Conservation (phyloP, 2,329 filamentous ascomycete genomes). For the Furcasterigmium furcatum region DNA sequence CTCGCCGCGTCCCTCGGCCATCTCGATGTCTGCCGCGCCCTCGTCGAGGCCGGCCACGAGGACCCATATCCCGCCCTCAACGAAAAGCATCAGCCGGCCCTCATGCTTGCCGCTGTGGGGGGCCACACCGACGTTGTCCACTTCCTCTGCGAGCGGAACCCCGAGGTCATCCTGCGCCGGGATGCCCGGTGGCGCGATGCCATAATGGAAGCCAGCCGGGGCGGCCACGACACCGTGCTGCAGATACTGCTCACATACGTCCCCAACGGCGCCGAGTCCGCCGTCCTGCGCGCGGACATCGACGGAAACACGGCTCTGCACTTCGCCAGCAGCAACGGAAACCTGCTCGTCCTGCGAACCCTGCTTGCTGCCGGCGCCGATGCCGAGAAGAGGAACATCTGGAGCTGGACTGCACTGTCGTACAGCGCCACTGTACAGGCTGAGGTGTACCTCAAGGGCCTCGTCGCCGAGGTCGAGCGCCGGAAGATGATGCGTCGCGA, state of each 20-base stretch:
- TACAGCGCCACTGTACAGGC: constrained; percentile 81
- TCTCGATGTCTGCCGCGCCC: constrained; percentile 63
- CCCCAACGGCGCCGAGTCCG: constrained; percentile 48
- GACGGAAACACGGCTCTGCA: constrained; percentile 86
- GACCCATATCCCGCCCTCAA: constrained; percentile 71
- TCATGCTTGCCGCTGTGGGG: constrained; percentile 71
- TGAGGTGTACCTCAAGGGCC: constrained; percentile 77
- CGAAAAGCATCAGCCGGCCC: constrained; percentile 73
- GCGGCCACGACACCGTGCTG: constrained; percentile 62
- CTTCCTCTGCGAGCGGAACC: constrained; percentile 63
- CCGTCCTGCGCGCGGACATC: constrained; percentile 57
- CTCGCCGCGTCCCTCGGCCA: constrained; percentile 73
- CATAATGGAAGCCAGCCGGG: constrained; percentile 61
- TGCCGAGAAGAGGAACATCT: constrained; percentile 67
- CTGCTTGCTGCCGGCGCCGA: constrained; percentile 77
- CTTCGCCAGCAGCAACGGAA: constrained; percentile 79
- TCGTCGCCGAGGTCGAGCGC: constrained; percentile 70
- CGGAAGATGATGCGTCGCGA: constrained; percentile 40
- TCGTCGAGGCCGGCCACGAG: constrained; percentile 76
- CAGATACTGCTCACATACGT: constrained; percentile 62
- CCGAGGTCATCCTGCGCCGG: constrained; percentile 58
- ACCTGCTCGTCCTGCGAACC: constrained; percentile 72
- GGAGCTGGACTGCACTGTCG: constrained; percentile 78
- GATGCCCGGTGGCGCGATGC: constrained; percentile 71
- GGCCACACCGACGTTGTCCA: constrained; percentile 74